Evolutionary conservation across 805 yeast species (phyloP), one percentile per base, ranked within the genome.

Genomic region (Metahyphopichia silvanorum): DNA sequence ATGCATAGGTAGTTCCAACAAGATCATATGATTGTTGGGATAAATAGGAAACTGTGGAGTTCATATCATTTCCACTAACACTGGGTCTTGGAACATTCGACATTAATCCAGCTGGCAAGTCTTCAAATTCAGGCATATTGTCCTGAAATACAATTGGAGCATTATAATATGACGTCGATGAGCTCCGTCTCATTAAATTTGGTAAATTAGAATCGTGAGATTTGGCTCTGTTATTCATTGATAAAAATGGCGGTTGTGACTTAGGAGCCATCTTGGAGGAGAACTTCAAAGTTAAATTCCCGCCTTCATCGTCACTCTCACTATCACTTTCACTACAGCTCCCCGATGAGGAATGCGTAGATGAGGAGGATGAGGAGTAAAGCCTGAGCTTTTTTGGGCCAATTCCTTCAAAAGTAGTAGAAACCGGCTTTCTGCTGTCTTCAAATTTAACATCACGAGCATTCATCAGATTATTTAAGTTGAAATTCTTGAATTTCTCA

Each of bases 251-350:
- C 1, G 72, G 71, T 17, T 63, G 46, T 5, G 57, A 38, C 2
- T 46, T 32, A 1, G 62, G 63, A 0, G 57, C 54, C 6, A 66
- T 53, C 39, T 66, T 66, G 3, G 73, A 65, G 2, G 66, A 46
- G 40, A 71, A 67, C 17, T 68, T 70, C 24, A 71, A 51, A 1
- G 74, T 69, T 35, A 71, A 49, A 39, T 70, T 66, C 2, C 64
- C 72, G 12, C 43, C 62, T 29, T 64, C 74, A 21, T 52, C 63
- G 13, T 65, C 73, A 20, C 59, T 59, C 5, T 59, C 70, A 27
- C 57, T 51, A 26, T 38, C 49, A n/a, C 33, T 42, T 7, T 40
- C 46, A 19, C 35, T 34, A 20, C 34, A 38, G 4, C 27, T 30
- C 9, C 33, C 34, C 10, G 48, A 42, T 5, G 48, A 31, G 16